These are phyloP conservation scores for Podosphaera fusca DNA, from an alignment of 2,329 filamentous ascomycete species.

Conservation along the genomic window DNA sequence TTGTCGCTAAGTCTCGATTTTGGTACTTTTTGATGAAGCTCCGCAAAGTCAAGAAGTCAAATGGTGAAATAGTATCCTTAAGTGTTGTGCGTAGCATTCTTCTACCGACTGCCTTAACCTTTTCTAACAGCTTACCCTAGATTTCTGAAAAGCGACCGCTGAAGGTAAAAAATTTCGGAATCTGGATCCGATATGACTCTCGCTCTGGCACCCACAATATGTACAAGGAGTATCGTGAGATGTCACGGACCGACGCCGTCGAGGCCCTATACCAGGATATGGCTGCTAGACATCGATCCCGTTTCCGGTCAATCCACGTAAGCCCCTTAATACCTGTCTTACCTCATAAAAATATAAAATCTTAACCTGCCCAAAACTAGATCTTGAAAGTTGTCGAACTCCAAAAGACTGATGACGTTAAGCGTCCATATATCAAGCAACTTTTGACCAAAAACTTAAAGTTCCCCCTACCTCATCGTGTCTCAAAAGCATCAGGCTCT, in stretches of 20 bases:
- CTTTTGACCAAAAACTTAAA: conserved; percentile 83
- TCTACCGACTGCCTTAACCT: conserved; percentile 3
- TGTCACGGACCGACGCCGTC: conserved; percentile 86
- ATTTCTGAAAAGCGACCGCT: conserved; percentile 97
- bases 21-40: conserved; percentile 99
- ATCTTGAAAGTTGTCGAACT: conserved; percentile 2
- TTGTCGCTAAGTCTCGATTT: conserved; percentile 98
- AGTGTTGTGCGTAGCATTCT: conserved; percentile 51
- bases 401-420: conserved; percentile 51
- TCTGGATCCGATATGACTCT: conserved; percentile 99
- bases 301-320: conserved; percentile 98
- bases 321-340: conserved; percentile 18
- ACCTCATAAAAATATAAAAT: too few relatives aligned
- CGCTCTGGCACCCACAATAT: conserved; percentile 99
- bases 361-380: conserved; percentile 4
- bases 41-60: conserved; percentile 99
- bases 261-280: conserved; percentile 98
- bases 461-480: conserved; percentile 96
- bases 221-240: conserved; percentile 99
- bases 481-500: conserved; percentile 59
- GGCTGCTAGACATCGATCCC: conserved; percentile 93
- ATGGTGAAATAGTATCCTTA: conserved; percentile 94
- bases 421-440: conserved; percentile 99
- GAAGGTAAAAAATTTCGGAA: conserved; percentile 99
- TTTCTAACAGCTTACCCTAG: conserved; percentile 21